Percentiles rank a stretch among this genome's conserved stretches.
phyloP scores from a whole-genome alignment of 2,329 filamentous ascomycete species.

The Ophiosphaerella narmari region DNA sequence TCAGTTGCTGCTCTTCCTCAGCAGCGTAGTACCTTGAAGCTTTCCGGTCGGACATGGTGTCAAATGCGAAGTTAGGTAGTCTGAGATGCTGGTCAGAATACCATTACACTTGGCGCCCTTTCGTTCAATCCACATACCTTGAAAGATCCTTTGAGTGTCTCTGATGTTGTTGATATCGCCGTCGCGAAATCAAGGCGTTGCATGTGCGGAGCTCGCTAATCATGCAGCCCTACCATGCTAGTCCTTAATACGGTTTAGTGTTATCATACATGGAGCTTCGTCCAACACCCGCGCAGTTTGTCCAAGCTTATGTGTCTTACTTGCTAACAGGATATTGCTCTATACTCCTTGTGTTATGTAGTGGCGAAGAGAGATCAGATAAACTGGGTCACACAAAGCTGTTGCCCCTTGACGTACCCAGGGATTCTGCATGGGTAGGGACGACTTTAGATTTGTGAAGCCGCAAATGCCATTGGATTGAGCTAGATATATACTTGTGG shows the following conservation, averaged over 20 bases:
- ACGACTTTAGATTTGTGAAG: neutral
- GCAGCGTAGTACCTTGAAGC: slow-evolving; percentile 98
- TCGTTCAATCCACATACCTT: neutral
- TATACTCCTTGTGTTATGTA: too few species aligned
- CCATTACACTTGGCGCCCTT: neutral
- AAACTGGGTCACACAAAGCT: too few species aligned
- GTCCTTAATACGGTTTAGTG: slow-evolving; percentile 4
- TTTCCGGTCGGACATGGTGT: slow-evolving; percentile 63
- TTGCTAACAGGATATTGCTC: too few species aligned
- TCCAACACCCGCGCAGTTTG: too few species aligned
- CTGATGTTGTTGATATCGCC: slow-evolving; percentile 21
- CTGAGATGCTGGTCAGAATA: slow-evolving; percentile 7
- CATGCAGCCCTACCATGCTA: slow-evolving; percentile 16
- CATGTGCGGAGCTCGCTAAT: slow-evolving; percentile 28
- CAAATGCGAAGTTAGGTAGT: neutral
- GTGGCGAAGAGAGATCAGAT: too few species aligned
- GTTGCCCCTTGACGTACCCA: too few species aligned
- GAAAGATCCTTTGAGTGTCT: neutral
- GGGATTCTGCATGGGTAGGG: neutral
- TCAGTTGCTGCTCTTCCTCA: slow-evolving; percentile 84
- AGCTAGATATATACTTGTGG: too few species aligned
- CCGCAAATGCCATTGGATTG: neutral
- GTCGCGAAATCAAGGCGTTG: slow-evolving; percentile 22
- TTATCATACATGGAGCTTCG: too few species aligned
- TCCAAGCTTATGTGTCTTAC: too few species aligned